These are phyloP conservation scores for Erodium chrysanthum DNA, from an alignment of 441 rosid species.

Conservation along the genomic window DNA sequence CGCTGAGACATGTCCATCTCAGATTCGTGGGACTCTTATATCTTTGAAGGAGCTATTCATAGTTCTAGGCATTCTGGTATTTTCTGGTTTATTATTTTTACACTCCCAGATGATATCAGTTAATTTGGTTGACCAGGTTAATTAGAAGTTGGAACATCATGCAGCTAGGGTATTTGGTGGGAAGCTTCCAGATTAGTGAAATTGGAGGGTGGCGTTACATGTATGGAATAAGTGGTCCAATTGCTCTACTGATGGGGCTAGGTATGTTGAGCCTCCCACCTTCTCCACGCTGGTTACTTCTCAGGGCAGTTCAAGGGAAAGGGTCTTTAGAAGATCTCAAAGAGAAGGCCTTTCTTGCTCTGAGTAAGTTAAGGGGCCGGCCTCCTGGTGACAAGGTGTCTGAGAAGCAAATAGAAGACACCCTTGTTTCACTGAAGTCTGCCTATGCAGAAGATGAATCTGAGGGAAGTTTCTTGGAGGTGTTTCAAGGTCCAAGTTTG, in stretches of 20 bases:
- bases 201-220: constrained; percentile 95
- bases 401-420: constrained; percentile 67
- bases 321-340: constrained; percentile 58
- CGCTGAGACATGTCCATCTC: constrained; percentile 96
- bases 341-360: constrained; percentile 63
- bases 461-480: constrained; percentile 70
- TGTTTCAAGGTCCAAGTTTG: constrained; percentile 76
- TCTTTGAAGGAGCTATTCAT: constrained; percentile 87
- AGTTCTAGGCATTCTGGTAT: constrained; percentile 90
- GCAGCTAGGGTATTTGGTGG: constrained; percentile 84
- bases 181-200: constrained; percentile 64
- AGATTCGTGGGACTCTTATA: constrained; percentile 88
- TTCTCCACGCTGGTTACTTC: constrained; percentile 96
- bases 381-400: constrained; percentile 58
- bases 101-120: not conserved
- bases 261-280: constrained; percentile 90
- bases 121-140: constrained; percentile 13
- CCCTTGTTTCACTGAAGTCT: constrained; percentile 51
- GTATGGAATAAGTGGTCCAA: constrained; percentile 61
- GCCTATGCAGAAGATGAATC: constrained; percentile 52
- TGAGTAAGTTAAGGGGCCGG: constrained; percentile 75
- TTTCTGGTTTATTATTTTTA: not conserved
- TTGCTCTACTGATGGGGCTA: constrained; percentile 72
- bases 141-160: constrained; percentile 7
- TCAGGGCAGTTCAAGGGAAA: constrained; percentile 79